phyloP scores from a whole-genome alignment of 2,329 filamentous ascomycete genomes.

The Furcasterigmium sp. region DNA sequence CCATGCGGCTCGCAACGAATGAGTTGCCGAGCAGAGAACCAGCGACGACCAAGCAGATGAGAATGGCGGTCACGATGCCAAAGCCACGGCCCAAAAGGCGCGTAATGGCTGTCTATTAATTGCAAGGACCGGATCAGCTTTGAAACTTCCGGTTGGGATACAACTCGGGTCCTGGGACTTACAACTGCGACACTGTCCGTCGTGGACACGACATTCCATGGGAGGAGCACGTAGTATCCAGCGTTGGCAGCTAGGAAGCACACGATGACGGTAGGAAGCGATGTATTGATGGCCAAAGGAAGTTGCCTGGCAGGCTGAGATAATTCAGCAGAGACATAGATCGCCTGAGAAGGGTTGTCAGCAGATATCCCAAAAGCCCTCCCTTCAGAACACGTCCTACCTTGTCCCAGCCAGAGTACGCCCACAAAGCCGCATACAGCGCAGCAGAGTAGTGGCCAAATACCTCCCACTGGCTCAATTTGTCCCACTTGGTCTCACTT shows the following conservation, averaged over 20 bases:
- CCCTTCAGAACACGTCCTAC: conserved; percentile 25
- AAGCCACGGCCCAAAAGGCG: conserved; percentile 47
- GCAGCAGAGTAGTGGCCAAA: conserved; percentile 56
- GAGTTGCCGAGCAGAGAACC: conserved; percentile 59
- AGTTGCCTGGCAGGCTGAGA: conserved; percentile 46
- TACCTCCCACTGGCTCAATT: conserved; percentile 49
- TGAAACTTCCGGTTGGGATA: too few relatives aligned
- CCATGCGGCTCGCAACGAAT: conserved; percentile 57
- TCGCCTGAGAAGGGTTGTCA: conserved; percentile 36
- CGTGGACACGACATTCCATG: conserved; percentile 51
- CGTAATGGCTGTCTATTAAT: conserved; percentile 50
- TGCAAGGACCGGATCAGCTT: too few relatives aligned
- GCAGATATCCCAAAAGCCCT: background rate
- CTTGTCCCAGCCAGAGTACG: conserved; percentile 64
- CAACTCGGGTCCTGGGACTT: conserved; percentile 18
- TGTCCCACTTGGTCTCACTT: conserved; percentile 39
- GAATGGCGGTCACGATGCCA: conserved; percentile 46
- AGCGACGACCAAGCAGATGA: conserved; percentile 57
- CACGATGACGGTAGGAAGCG: conserved; percentile 52
- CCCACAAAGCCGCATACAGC: conserved; percentile 58
- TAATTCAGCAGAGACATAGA: conserved; percentile 51
- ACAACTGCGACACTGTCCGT: conserved; percentile 61
- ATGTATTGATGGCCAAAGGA: conserved; percentile 56
- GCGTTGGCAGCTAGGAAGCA: conserved; percentile 57
- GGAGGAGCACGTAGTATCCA: conserved; percentile 57